Conservation (phyloP, 192 early-diverging fungal genomes). For the Glomus cerebriforme region DNA sequence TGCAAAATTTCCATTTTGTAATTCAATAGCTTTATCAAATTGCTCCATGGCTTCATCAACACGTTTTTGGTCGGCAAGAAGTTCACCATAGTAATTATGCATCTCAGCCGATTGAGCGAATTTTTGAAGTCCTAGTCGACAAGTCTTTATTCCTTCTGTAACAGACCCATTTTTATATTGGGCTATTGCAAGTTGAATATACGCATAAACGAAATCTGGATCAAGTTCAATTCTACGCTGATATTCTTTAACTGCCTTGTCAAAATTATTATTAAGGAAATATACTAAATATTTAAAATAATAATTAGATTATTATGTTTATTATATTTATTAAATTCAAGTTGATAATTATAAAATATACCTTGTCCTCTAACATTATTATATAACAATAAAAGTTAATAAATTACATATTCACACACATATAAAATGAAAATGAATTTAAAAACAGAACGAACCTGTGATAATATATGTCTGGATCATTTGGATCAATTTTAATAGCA, state of each 20-base stretch:
- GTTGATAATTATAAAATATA: slow-evolving; percentile 2
- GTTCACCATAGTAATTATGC: slow-evolving; percentile 97
- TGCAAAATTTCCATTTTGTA: slow-evolving; percentile 76
- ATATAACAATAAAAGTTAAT: slow-evolving; percentile 13
- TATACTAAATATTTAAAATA: slow-evolving; percentile 46
- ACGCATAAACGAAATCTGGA: slow-evolving; percentile 79
- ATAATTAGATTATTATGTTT: not conserved
- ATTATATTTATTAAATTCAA: not conserved
- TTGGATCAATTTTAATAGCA: slow-evolving; percentile 65
- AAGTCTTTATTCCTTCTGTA: slow-evolving; percentile 71
- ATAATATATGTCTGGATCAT: slow-evolving; percentile 90
- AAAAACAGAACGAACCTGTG: slow-evolving; percentile 51
- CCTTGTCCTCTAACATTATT: slow-evolving; percentile 41
- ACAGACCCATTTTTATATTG: slow-evolving; percentile 88
- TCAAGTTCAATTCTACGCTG: slow-evolving; percentile 77
- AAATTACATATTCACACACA: not conserved
- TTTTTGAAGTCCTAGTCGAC: slow-evolving; percentile 75
- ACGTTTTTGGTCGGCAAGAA: slow-evolving; percentile 83
- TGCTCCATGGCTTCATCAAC: slow-evolving; percentile 79
- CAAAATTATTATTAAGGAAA: slow-evolving; percentile 83
- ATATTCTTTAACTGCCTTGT: slow-evolving; percentile 84
- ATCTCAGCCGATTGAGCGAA: slow-evolving; percentile 85
- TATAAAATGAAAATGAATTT: not conserved
- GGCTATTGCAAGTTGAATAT: slow-evolving; percentile 94
- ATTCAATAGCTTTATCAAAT: slow-evolving; percentile 87